Percentiles rank a stretch among this genome's conserved stretches.
Conservation (phyloP, 108 stramenopile genomes). For the Skeletonema costatum region DNA sequence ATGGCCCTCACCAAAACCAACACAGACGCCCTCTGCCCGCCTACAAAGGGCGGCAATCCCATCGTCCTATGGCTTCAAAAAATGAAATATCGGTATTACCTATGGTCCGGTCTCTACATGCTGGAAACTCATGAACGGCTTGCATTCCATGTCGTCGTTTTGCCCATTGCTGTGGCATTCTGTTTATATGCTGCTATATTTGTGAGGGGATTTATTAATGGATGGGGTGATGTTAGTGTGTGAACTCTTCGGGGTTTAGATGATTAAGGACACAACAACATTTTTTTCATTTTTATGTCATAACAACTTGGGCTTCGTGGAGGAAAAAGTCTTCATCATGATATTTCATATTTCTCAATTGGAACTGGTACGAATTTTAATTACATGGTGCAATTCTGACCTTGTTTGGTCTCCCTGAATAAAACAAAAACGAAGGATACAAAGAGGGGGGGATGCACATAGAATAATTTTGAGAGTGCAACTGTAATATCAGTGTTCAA, state of each 20-base stretch:
- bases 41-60: slow-evolving; percentile 25
- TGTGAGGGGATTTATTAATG: slow-evolving; percentile 43
- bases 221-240: slow-evolving; percentile 21
- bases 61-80: slow-evolving; percentile 35
- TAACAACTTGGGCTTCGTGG: background rate
- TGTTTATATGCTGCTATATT: slow-evolving; percentile 54
- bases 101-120: slow-evolving; percentile 88
- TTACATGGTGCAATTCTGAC: no score
- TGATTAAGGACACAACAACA: background rate
- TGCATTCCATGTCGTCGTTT: slow-evolving; percentile 62
- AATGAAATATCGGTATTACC: slow-evolving; percentile 73
- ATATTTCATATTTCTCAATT: no score
- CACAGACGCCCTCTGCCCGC: slow-evolving; percentile 67
- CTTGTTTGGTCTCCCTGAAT: no score
- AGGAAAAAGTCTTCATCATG: no score
- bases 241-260: background rate
- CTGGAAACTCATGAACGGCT: slow-evolving; percentile 72
- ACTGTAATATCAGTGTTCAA: no score
- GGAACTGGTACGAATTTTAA: no score
- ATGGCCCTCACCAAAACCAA: slow-evolving; percentile 78
- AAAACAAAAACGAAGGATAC: no score
- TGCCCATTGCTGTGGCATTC: slow-evolving; percentile 32
- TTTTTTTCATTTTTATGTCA: background rate
- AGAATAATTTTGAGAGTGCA: no score
- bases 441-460: no score